These are phyloP conservation scores for Verticillium albo-atrum DNA, from an alignment of 2,329 filamentous ascomycete species.

Conservation along the genomic window DNA sequence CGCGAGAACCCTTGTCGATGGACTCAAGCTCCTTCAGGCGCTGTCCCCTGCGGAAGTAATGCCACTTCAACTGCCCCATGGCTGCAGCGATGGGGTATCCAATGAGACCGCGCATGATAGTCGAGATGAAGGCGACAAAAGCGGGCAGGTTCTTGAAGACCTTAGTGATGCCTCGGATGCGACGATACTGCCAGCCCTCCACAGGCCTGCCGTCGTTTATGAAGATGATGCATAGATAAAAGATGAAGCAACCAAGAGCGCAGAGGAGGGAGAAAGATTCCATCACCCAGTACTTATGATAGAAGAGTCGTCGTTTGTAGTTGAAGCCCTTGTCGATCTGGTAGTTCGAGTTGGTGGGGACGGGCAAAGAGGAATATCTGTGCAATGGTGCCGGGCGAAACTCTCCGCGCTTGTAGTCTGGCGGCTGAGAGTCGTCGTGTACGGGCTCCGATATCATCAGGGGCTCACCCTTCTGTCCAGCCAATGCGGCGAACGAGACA, in stretches of 20 bases:
- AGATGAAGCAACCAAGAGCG: background rate
- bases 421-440: background rate
- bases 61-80: constrained; percentile 3
- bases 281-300: background rate
- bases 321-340: background rate
- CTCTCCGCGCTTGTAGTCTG: background rate
- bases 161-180: background rate
- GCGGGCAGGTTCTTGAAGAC: background rate
- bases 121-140: background rate
- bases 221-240: background rate
- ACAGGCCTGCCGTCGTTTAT: background rate
- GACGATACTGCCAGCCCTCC: background rate
- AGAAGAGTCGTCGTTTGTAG: background rate
- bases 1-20: constrained; percentile 1
- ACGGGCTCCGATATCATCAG: background rate
- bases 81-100: background rate
- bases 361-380: background rate
- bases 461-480: background rate
- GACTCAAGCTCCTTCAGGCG: background rate
- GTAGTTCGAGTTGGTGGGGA: background rate
- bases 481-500: background rate
- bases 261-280: background rate
- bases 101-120: background rate
- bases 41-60: background rate
- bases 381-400: background rate